Percentiles rank a stretch among this genome's conserved stretches.
Evolutionary conservation across 805 yeast species (phyloP).

Genomic region (Yarrowia sp.): DNA sequence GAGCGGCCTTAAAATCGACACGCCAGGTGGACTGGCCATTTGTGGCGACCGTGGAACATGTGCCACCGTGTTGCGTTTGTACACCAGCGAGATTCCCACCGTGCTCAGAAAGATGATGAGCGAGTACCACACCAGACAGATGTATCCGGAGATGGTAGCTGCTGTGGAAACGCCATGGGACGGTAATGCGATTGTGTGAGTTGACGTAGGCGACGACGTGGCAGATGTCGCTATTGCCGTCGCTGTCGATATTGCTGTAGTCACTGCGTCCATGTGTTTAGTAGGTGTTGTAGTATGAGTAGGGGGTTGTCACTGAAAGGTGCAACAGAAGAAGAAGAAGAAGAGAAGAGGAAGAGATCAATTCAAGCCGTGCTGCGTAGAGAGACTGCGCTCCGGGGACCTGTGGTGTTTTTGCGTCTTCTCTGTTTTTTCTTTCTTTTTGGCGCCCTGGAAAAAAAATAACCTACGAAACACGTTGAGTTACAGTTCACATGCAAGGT

Average conservation of each 20-base stretch:
- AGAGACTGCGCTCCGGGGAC: no score
- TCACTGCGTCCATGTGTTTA: not conserved
- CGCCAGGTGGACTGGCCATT: conserved; percentile 44
- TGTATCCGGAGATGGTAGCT: not conserved
- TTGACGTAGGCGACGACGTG: not conserved
- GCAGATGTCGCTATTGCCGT: not conserved
- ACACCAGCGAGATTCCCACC: conserved; percentile 10
- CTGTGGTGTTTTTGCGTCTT: no score
- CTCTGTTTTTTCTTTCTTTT: not conserved
- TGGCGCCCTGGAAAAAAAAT: not conserved
- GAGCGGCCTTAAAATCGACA: conserved; percentile 75
- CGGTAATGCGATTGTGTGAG: not conserved
- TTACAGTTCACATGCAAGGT: conserved; percentile 2
- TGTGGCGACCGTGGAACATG: not conserved
- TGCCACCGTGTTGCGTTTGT: not conserved
- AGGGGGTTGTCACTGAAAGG: no score
- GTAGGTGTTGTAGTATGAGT: no score
- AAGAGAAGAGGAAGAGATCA: not conserved
- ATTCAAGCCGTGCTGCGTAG: no score
- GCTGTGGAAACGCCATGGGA: not conserved
- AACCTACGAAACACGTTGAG: not conserved
- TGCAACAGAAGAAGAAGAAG: not conserved
- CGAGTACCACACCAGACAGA: not conserved
- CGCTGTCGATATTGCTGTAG: not conserved
- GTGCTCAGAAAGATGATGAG: conserved; percentile 6